phyloP scores from a whole-genome alignment of 2,329 filamentous ascomycete species.

The Colletotrichum cuscutae region DNA sequence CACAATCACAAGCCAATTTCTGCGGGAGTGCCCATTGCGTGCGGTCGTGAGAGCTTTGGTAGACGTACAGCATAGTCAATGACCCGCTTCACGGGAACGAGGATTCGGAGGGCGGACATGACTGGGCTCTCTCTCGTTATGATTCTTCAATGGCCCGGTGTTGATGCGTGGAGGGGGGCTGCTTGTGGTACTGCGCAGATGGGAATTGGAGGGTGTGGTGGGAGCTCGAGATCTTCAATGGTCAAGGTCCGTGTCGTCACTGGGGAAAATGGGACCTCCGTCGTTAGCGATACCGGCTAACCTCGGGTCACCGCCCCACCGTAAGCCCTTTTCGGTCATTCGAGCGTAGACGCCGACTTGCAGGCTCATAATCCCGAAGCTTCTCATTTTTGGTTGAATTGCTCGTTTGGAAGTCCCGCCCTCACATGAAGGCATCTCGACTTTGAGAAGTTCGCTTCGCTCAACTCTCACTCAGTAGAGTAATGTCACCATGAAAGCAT shows the following conservation, averaged over 20 bases:
- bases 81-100: constrained; percentile 85
- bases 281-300: constrained; percentile 52
- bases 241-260: constrained; percentile 31
- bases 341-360: constrained; percentile 13
- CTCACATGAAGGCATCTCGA: not conserved
- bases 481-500: not conserved
- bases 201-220: constrained; percentile 21
- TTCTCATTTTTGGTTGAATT: not conserved
- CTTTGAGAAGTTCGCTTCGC: not conserved
- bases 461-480: not conserved
- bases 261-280: constrained; percentile 36
- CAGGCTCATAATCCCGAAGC: not conserved
- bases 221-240: constrained; percentile 25
- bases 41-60: not conserved
- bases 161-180: constrained; percentile 15
- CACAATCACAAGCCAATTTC: constrained; percentile 24
- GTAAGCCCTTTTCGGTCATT: constrained; percentile 31
- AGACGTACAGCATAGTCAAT: constrained; percentile 85
- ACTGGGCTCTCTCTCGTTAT: constrained; percentile 7
- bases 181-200: constrained; percentile 36
- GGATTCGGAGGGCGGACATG: constrained; percentile 57
- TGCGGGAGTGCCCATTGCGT: not conserved
- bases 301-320: constrained; percentile 47
- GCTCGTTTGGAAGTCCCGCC: not conserved
- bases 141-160: constrained; percentile 25